These are phyloP conservation scores for Secale cereale DNA, from an alignment of 176 grass and related monocot species.

Conservation along the genomic window DNA sequence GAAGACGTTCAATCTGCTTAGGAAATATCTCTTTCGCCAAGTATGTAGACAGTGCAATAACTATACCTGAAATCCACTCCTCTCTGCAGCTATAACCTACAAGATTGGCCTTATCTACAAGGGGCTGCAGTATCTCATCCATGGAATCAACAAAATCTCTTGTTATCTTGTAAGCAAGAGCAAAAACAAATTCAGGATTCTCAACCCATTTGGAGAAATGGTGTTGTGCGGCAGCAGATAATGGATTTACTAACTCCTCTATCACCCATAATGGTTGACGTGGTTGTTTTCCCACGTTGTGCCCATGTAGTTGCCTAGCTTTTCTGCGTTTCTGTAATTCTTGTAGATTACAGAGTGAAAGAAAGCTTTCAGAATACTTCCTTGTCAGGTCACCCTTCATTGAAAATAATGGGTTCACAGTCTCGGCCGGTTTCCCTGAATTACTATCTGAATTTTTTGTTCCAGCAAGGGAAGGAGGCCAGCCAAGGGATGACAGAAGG, in stretches of 20 bases:
- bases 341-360: conserved; percentile 75
- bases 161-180: conserved; percentile 83
- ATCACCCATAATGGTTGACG: conserved; percentile 86
- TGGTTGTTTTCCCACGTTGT: conserved; percentile 58
- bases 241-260: conserved; percentile 89
- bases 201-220: conserved; percentile 95
- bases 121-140: conserved; percentile 91
- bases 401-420: conserved; percentile 79
- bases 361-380: conserved; percentile 88
- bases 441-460: conserved; percentile 53
- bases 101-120: conserved; percentile 93
- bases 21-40: conserved; percentile 84
- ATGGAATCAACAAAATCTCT: conserved; percentile 83
- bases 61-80: conserved; percentile 81
- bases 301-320: conserved; percentile 66
- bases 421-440: conserved; percentile 37
- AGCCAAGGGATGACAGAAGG: conserved; percentile 75
- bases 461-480: conserved; percentile 69
- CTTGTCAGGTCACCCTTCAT: conserved; percentile 68
- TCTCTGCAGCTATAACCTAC: conserved; percentile 95
- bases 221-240: conserved; percentile 50
- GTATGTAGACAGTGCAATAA: conserved; percentile 72
- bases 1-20: conserved; percentile 67
- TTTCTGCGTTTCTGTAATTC: conserved; percentile 87
- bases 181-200: conserved; percentile 88